Conservation (phyloP, 1,139 yeast species). For the Pichia sp. region DNA sequence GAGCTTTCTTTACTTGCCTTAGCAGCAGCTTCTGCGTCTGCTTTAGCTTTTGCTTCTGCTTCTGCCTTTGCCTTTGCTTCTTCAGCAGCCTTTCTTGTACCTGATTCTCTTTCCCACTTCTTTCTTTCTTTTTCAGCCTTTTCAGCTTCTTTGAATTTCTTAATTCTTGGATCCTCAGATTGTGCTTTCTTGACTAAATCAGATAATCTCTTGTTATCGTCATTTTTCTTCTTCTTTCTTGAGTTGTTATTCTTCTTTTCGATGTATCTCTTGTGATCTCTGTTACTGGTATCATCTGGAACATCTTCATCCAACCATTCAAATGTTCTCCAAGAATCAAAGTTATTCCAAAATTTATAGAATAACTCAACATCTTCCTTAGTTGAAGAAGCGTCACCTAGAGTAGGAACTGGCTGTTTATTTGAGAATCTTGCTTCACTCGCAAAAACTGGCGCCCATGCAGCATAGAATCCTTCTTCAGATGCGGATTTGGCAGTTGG, state of each 20-base stretch:
- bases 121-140: conserved; percentile 89
- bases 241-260: conserved; percentile 96
- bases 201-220: conserved; percentile 86
- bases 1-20: conserved; percentile 54
- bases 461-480: conserved; percentile 65
- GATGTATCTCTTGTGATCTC: conserved; percentile 98
- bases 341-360: conserved; percentile 88
- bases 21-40: conserved; percentile 65
- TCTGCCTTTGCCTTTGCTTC: conserved; percentile 77
- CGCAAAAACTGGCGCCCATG: conserved; percentile 89
- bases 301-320: conserved; percentile 98
- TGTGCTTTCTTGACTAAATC: conserved; percentile 85
- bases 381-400: conserved; percentile 63
- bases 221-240: conserved; percentile 96
- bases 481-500: conserved; percentile 39
- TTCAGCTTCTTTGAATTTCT: conserved; percentile 86
- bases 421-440: conserved; percentile 89
- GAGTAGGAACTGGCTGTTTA: conserved; percentile 77
- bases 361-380: conserved; percentile 85
- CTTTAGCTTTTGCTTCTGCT: conserved; percentile 76
- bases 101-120: conserved; percentile 98
- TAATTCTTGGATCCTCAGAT: conserved; percentile 90
- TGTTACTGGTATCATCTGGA: conserved; percentile 98
- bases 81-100: conserved; percentile 91
- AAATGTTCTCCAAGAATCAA: conserved; percentile 97